Conservation (phyloP, 1,139 yeast genomes). For the Protomyces inundatus region DNA sequence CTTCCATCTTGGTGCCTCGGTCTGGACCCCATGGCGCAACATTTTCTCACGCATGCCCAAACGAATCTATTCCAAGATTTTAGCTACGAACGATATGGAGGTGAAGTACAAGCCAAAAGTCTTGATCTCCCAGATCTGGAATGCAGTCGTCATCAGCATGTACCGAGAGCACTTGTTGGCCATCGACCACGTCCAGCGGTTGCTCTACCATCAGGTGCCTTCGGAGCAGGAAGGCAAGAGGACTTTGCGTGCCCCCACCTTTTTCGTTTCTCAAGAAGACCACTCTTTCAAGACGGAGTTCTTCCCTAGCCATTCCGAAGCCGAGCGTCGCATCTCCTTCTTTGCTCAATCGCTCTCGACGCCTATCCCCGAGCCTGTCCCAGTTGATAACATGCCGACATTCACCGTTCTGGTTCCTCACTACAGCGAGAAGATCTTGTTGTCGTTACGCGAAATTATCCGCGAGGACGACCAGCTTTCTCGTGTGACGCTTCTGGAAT, state of each 20-base stretch:
- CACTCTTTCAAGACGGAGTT: conserved; percentile 90
- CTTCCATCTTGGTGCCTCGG: conserved; percentile 95
- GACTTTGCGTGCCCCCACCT: conserved; percentile 96
- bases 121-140: conserved; percentile 96
- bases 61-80: conserved; percentile 93
- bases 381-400: conserved; percentile 99
- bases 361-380: conserved; percentile 96
- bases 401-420: conserved; percentile 97
- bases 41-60: conserved; percentile 95
- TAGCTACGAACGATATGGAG: conserved; percentile 98
- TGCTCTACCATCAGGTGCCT: conserved; percentile 89
- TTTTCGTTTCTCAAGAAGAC: conserved; percentile 96
- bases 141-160: conserved; percentile 96
- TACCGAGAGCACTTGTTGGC: conserved; percentile 97
- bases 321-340: conserved; percentile 98
- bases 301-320: conserved; percentile 94
- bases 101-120: conserved; percentile 98
- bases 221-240: conserved; percentile 96
- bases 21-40: conserved; percentile 98
- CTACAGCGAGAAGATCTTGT: conserved; percentile 90
- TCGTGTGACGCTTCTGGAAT: conserved; percentile 91
- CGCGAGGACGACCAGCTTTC: conserved; percentile 99
- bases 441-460: conserved; percentile 92
- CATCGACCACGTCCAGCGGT: conserved; percentile 94
- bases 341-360: conserved; percentile 98